phyloP scores from a whole-genome alignment of 2,329 filamentous ascomycete species.

The Beauveria medogensis region DNA sequence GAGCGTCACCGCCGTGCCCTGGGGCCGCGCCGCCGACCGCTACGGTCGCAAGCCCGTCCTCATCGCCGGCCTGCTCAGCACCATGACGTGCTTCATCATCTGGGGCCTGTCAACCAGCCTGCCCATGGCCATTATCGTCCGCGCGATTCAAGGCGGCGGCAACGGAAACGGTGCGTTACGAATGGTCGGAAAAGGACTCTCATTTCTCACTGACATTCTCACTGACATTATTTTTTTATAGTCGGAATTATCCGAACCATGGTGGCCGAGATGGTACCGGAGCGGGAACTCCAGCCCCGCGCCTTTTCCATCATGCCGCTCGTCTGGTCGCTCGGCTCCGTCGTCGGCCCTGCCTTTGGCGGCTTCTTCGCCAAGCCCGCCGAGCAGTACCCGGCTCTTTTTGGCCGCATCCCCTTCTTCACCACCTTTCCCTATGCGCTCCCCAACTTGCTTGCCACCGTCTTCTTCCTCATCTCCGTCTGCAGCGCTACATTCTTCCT shows the following conservation, averaged over 20 bases:
- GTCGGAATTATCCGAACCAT: conserved; percentile 89
- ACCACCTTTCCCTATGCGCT: conserved; percentile 72
- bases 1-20: conserved; percentile 62
- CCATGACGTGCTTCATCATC: conserved; percentile 71
- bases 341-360: conserved; percentile 82
- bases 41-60: conserved; percentile 80
- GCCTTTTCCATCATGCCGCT: conserved; percentile 94
- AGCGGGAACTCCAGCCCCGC: conserved; percentile 75
- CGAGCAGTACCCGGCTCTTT: conserved; percentile 62
- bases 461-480: conserved; percentile 73
- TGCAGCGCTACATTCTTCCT: conserved; percentile 70
- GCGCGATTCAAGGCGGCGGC: conserved; percentile 70
- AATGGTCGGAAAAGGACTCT: no score
- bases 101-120: conserved; percentile 80
- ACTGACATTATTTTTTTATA: conserved; percentile 18
- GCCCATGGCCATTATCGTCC: conserved; percentile 68
- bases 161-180: conserved; percentile 67
- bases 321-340: conserved; percentile 77
- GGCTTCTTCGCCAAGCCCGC: conserved; percentile 79
- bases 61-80: conserved; percentile 62
- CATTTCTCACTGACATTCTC: not conserved
- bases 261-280: conserved; percentile 86
- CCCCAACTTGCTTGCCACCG: conserved; percentile 71
- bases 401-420: conserved; percentile 60
- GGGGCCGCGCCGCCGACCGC: conserved; percentile 69